Percentiles rank a stretch among this genome's conserved stretches.
Conservation (phyloP, 2,329 filamentous ascomycete species). For the Colletotrichum tanaceti region DNA sequence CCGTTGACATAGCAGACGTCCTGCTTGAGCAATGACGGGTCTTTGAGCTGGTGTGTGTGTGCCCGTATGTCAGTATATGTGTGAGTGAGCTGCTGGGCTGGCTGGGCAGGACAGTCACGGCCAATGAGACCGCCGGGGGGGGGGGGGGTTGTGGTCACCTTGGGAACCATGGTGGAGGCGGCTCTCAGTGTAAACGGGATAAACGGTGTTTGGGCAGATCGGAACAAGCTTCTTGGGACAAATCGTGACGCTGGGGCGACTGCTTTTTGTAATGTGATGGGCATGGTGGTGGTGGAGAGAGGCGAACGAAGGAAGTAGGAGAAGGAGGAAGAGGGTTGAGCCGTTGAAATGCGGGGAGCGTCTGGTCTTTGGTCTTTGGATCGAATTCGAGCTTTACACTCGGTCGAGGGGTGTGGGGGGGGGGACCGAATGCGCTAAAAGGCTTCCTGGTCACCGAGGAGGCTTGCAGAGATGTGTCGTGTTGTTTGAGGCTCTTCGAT, state of each 20-base stretch:
- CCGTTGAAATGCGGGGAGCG: conserved; percentile 23
- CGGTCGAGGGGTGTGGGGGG: not conserved
- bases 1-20: conserved; percentile 89
- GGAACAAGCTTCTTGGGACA: conserved; percentile 25
- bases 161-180: conserved; percentile 62
- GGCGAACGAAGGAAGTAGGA: not conserved
- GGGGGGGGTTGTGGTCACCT: conserved; percentile 50
- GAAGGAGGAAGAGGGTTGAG: not conserved
- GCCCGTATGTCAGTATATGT: no score
- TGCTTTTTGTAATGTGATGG: conserved; percentile 36
- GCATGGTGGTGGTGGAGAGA: conserved; percentile 28
- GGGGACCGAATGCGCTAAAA: conserved; percentile 11
- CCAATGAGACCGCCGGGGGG: not conserved
- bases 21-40: conserved; percentile 85
- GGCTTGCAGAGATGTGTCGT: not conserved
- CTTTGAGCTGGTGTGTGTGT: conserved; percentile 69
- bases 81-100: not conserved
- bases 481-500: conserved; percentile 1
- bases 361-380: conserved; percentile 3
- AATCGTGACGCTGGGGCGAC: conserved; percentile 37
- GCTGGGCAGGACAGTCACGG: not conserved
- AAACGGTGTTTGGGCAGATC: conserved; percentile 25
- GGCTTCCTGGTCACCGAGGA: not conserved
- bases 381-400: conserved; percentile 1
- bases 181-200: conserved; percentile 46